A percentile compares a stretch with the other conserved stretches of the same genome.
Conservation (phyloP, 345 rosid genomes). For the Capsella bursapastoris region DNA sequence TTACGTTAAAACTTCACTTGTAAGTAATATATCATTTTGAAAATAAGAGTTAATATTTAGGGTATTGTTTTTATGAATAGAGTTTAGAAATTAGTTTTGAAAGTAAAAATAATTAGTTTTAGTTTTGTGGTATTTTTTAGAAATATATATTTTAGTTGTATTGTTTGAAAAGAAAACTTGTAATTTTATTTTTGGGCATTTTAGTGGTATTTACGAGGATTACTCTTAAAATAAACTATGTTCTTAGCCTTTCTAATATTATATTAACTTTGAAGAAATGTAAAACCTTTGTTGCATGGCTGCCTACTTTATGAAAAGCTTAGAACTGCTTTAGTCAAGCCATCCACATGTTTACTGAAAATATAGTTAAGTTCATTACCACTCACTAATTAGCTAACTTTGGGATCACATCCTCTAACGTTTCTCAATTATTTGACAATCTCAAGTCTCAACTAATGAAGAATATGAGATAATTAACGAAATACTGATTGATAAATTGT, state of each 20-base stretch:
- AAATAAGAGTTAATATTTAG: neutral
- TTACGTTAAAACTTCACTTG: neutral
- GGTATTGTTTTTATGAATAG: no score
- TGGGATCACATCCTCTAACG: neutral
- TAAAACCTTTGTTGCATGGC: constrained; percentile 27
- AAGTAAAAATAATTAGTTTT: no score
- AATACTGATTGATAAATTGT: no score
- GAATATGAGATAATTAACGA: neutral
- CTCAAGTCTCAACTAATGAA: neutral
- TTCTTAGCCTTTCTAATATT: neutral
- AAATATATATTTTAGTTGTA: no score
- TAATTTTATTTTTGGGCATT: no score
- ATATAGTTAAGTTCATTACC: neutral
- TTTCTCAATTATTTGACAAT: neutral
- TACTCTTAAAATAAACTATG: neutral
- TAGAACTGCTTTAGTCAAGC: constrained; percentile 22
- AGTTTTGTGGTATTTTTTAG: no score
- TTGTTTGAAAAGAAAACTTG: no score
- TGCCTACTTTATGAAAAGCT: constrained; percentile 32
- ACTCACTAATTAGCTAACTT: neutral
- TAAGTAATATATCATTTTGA: no score
- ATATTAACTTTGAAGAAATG: constrained; percentile 1
- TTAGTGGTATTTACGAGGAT: no score
- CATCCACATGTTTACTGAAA: constrained; percentile 23
- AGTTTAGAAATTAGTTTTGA: no score